phyloP scores from a whole-genome alignment of 352 stramenopile genomes.

The Salisapilia sapeloensis region DNA sequence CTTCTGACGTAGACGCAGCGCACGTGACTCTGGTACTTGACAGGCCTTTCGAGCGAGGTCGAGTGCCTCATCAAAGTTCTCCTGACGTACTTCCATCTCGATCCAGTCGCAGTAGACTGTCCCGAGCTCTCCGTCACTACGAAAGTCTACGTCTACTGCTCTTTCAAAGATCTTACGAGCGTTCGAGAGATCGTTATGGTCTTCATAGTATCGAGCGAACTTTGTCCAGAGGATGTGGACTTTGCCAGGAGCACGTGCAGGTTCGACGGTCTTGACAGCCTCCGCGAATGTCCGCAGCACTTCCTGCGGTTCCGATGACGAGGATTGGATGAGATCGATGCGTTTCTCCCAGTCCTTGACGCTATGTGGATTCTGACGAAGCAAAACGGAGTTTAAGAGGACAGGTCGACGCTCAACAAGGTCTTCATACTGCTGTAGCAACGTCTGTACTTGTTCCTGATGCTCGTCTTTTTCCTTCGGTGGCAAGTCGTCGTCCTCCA shows the following conservation, averaged over 20 bases:
- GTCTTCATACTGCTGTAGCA: slow-evolving; percentile 82
- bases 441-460: slow-evolving; percentile 50
- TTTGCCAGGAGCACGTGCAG: slow-evolving; percentile 65
- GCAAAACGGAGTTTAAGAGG: slow-evolving; percentile 88
- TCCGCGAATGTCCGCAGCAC: slow-evolving; percentile 80
- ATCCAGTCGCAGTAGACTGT: slow-evolving; percentile 89
- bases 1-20: slow-evolving; percentile 32
- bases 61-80: slow-evolving; percentile 91
- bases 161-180: slow-evolving; percentile 88
- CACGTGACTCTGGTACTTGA: slow-evolving; percentile 21
- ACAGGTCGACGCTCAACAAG: slow-evolving; percentile 91
- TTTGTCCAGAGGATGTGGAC: slow-evolving; percentile 87
- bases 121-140: slow-evolving; percentile 86
- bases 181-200: slow-evolving; percentile 82
- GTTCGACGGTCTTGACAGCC: slow-evolving; percentile 86
- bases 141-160: slow-evolving; percentile 58
- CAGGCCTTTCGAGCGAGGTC: slow-evolving; percentile 76
- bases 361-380: slow-evolving; percentile 98
- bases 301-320: slow-evolving; percentile 25
- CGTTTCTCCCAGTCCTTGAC: slow-evolving; percentile 96
- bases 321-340: slow-evolving; percentile 60
- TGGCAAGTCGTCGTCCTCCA: slow-evolving; percentile 58
- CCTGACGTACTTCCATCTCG: slow-evolving; percentile 92
- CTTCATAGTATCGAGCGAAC: slow-evolving; percentile 93
- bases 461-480: slow-evolving; percentile 40